These are phyloP conservation scores for Triticum dicoccoides DNA, from an alignment of 176 grass and related monocot species.

Conservation along the genomic window DNA sequence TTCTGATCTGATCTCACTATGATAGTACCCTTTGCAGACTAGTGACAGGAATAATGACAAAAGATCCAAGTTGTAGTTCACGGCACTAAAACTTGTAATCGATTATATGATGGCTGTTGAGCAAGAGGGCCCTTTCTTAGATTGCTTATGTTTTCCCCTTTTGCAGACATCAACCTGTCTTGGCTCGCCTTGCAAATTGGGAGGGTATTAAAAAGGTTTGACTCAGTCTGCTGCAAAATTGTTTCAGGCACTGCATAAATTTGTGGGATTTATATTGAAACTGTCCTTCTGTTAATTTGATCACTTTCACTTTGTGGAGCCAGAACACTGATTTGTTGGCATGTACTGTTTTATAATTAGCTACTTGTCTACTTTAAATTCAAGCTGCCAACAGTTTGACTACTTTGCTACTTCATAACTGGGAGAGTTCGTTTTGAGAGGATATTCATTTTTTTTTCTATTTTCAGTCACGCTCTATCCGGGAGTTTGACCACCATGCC, in stretches of 20 bases:
- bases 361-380: not conserved
- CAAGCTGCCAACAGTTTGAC: conserved; percentile 1
- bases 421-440: not conserved
- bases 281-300: not conserved
- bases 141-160: conserved; percentile 13
- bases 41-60: not conserved
- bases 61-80: not conserved
- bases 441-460: conserved; percentile 21
- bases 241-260: conserved; percentile 2
- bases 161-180: conserved; percentile 75
- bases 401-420: not conserved
- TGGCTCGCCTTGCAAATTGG: conserved; percentile 92
- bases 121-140: not conserved
- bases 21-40: not conserved
- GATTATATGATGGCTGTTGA: conserved; percentile 6
- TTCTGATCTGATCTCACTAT: conserved; percentile 10
- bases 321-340: not conserved
- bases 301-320: not conserved
- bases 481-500: conserved; percentile 91
- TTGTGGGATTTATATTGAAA: conserved; percentile 10
- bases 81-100: not conserved
- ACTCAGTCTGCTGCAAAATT: conserved; percentile 6
- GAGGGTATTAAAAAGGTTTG: conserved; percentile 88
- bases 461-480: conserved; percentile 72
- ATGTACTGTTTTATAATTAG: not conserved